Percentiles rank a stretch among this genome's conserved stretches.
phyloP scores from a whole-genome alignment of 2,329 filamentous ascomycete species.

The Celoporthe dispersa region DNA sequence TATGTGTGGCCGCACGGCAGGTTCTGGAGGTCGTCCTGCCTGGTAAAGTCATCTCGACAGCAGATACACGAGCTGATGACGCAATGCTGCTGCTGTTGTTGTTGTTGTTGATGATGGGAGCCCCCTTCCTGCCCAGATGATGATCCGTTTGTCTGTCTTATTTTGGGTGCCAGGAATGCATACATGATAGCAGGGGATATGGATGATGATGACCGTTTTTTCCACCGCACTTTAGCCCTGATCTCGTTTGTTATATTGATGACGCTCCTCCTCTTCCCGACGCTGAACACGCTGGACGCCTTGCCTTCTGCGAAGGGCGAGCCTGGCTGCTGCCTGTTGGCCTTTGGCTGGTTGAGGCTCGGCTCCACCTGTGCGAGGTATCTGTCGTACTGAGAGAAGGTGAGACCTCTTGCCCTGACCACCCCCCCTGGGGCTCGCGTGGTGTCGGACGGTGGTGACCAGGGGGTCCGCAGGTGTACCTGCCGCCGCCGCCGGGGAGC shows the following conservation, averaged over 20 bases:
- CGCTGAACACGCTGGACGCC: constrained; percentile 49
- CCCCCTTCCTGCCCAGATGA: background rate
- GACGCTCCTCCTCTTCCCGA: constrained; percentile 50
- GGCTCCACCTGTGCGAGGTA: constrained; percentile 52
- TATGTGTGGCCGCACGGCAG: constrained; percentile 64
- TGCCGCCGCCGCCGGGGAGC: constrained; percentile 39
- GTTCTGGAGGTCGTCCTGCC: constrained; percentile 48
- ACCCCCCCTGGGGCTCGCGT: constrained; percentile 36
- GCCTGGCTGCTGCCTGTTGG: constrained; percentile 36
- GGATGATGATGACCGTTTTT: constrained; percentile 45
- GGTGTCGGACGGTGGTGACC: constrained; percentile 30
- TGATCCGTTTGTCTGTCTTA: background rate
- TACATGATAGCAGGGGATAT: constrained; percentile 31
- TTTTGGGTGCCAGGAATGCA: background rate
- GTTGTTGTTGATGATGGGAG: background rate
- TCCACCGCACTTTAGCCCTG: constrained; percentile 47
- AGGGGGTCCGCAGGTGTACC: constrained; percentile 29
- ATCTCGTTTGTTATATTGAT: constrained; percentile 51
- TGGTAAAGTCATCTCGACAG: constrained; percentile 58
- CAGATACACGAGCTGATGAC: constrained; percentile 57
- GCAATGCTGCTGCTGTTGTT: constrained; percentile 11
- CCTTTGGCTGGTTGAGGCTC: constrained; percentile 48
- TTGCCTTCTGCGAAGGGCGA: constrained; percentile 37
- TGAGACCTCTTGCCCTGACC: constrained; percentile 45
- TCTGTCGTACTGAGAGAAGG: constrained; percentile 56